A percentile compares a stretch with the other conserved stretches of the same genome.
phyloP scores from a whole-genome alignment of 2,329 filamentous ascomycete genomes.

The Penicillium sp. region DNA sequence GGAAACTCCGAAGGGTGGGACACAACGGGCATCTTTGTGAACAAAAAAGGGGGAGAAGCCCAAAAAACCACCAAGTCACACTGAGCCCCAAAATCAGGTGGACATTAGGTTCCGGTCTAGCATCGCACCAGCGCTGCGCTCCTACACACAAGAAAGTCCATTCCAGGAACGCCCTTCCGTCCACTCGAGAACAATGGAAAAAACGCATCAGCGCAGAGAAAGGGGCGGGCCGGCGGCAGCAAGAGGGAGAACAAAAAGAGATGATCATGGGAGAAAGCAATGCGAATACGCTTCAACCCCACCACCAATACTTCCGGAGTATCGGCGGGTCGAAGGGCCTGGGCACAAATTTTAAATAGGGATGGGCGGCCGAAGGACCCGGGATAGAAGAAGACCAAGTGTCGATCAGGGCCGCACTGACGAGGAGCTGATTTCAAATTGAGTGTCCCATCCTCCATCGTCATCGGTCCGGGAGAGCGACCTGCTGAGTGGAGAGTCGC shows the following conservation, averaged over 20 bases:
- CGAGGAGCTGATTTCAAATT: constrained; percentile 10
- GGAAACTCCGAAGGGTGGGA: background rate
- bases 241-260: constrained; percentile 4
- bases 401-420: constrained; percentile 19
- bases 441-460: constrained; percentile 4
- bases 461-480: constrained; percentile 13
- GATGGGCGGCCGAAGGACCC: constrained; percentile 4
- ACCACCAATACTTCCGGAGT: constrained; percentile 13
- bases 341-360: constrained; percentile 15
- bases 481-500: constrained; percentile 6
- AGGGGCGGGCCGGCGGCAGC: background rate
- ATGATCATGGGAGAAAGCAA: background rate
- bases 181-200: too few species aligned
- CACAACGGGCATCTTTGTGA: background rate
- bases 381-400: constrained; percentile 5
- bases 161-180: too few species aligned
- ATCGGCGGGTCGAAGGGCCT: constrained; percentile 3
- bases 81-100: constrained; percentile 3
- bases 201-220: background rate
- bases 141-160: too few species aligned
- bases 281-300: too few species aligned
- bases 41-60: too few species aligned
- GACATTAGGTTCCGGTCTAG: constrained; percentile 4
- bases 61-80: constrained; percentile 5
- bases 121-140: too few species aligned